Percentiles rank a stretch among this genome's conserved stretches.
phyloP scores from a whole-genome alignment of 2,329 filamentous ascomycete species.

The Phoma sp. region DNA sequence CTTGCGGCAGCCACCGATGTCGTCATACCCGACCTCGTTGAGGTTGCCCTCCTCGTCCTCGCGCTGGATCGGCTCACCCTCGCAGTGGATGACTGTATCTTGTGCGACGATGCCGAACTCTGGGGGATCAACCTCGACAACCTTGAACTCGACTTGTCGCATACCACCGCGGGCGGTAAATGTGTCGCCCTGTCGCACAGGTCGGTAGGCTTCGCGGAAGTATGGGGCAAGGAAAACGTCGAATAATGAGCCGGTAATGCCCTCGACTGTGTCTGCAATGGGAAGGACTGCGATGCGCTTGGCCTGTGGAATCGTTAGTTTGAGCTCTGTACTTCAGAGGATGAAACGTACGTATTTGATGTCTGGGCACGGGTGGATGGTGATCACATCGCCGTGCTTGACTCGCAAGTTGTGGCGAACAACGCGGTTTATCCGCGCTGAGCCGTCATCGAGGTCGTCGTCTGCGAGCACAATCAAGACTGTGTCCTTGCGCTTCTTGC shows the following conservation, averaged over 20 bases:
- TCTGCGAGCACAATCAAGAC: slow-evolving; percentile 97
- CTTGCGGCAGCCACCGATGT: slow-evolving; percentile 98
- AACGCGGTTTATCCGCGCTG: slow-evolving; percentile 96
- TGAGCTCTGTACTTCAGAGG: background rate
- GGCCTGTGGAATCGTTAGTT: slow-evolving; percentile 66
- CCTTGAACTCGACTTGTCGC: slow-evolving; percentile 99
- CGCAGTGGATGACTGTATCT: slow-evolving; percentile 98
- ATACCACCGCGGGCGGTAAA: slow-evolving; percentile 98
- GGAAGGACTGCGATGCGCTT: slow-evolving; percentile 98
- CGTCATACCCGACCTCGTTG: slow-evolving; percentile 98
- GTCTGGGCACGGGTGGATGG: slow-evolving; percentile 95
- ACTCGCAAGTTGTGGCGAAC: slow-evolving; percentile 98
- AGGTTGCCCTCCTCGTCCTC: slow-evolving; percentile 99
- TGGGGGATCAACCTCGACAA: slow-evolving; percentile 96
- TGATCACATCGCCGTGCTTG: slow-evolving; percentile 98
- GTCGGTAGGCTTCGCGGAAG: slow-evolving; percentile 98
- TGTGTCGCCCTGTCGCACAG: slow-evolving; percentile 94
- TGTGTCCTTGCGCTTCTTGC: slow-evolving; percentile 99
- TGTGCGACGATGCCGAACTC: slow-evolving; percentile 99
- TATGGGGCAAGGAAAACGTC: slow-evolving; percentile 99
- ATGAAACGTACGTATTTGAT: slow-evolving; percentile 92
- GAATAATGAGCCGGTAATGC: slow-evolving; percentile 95
- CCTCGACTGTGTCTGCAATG: slow-evolving; percentile 97
- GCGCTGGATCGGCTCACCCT: slow-evolving; percentile 95
- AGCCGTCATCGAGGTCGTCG: slow-evolving; percentile 97